Conservation (phyloP, 2,329 filamentous ascomycete genomes). For the Aspergillus puulaauensis region DNA sequence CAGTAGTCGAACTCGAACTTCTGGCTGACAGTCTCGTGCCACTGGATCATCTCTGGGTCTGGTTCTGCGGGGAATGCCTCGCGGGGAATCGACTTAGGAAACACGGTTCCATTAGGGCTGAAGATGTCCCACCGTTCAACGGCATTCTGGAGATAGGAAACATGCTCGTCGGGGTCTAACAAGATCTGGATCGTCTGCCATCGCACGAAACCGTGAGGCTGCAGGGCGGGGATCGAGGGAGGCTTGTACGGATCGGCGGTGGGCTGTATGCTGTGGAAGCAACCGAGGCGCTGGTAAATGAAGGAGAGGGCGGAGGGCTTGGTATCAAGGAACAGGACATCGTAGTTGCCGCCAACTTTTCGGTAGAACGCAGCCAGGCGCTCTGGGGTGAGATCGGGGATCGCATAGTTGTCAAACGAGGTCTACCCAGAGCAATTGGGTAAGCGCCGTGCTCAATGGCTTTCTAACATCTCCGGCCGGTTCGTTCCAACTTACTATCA, state of each 20-base stretch:
- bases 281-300: slow-evolving; percentile 89
- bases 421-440: slow-evolving; percentile 18
- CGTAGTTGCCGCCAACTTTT: slow-evolving; percentile 72
- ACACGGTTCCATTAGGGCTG: slow-evolving; percentile 62
- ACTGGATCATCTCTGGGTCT: slow-evolving; percentile 77
- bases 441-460: slow-evolving; percentile 2
- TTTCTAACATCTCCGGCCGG: background rate
- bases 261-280: slow-evolving; percentile 82
- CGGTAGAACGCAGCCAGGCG: slow-evolving; percentile 79
- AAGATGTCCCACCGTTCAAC: slow-evolving; percentile 74
- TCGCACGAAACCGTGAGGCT: slow-evolving; percentile 78
- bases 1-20: slow-evolving; percentile 64
- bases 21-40: slow-evolving; percentile 78
- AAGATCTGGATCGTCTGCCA: slow-evolving; percentile 93
- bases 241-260: slow-evolving; percentile 66
- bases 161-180: slow-evolving; percentile 83
- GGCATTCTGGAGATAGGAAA: slow-evolving; percentile 76
- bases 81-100: slow-evolving; percentile 64
- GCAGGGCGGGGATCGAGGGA: slow-evolving; percentile 80
- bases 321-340: slow-evolving; percentile 75
- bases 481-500: slow-evolving; percentile 61
- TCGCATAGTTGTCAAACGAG: slow-evolving; percentile 34
- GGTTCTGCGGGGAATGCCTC: slow-evolving; percentile 70
- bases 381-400: slow-evolving; percentile 54
- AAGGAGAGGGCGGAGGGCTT: slow-evolving; percentile 76